Evolutionary conservation across 768 basidiomycete species (phyloP).

Genomic region (Suillus lakei): DNA sequence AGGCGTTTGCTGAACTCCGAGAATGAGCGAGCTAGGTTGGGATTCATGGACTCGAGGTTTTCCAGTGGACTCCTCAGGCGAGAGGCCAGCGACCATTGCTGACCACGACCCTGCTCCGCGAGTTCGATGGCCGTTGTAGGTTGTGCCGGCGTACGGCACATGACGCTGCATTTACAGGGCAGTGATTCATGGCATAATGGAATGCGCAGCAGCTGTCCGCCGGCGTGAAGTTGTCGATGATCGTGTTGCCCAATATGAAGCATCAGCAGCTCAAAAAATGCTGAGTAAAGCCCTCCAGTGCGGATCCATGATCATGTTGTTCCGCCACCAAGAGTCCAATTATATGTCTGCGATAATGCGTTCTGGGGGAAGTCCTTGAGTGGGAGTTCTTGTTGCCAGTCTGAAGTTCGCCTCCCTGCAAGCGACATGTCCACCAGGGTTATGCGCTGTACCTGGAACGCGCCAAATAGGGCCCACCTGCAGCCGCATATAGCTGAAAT

Average conservation of each 20-base stretch:
- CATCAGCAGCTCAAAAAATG: background rate
- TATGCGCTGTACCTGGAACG: slow-evolving; percentile 26
- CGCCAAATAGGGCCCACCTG: slow-evolving; percentile 24
- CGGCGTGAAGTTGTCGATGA: background rate
- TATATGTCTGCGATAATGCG: no score
- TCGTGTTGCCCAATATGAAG: no score
- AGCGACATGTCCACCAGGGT: slow-evolving; percentile 19
- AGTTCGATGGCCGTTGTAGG: slow-evolving; percentile 26
- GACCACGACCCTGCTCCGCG: slow-evolving; percentile 31
- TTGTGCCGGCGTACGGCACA: slow-evolving; percentile 17
- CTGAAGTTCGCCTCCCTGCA: slow-evolving; percentile 25
- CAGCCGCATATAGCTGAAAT: background rate
- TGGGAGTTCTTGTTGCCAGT: slow-evolving; percentile 19
- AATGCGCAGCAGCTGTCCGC: background rate
- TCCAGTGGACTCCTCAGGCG: slow-evolving; percentile 30
- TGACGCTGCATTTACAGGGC: slow-evolving; percentile 10
- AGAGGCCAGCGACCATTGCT: slow-evolving; percentile 33
- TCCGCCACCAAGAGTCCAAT: background rate
- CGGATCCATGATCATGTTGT: slow-evolving; percentile 7
- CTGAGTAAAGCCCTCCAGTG: background rate
- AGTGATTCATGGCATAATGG: background rate
- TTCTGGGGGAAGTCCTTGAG: background rate
- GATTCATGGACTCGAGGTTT: slow-evolving; percentile 14
- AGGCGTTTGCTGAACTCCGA: slow-evolving; percentile 13
- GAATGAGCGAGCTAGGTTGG: slow-evolving; percentile 12